Evolutionary conservation across 202 grass and related monocot genomes (phyloP), one percentile per base, ranked within the genome.

Genomic region (Setaria italica): DNA sequence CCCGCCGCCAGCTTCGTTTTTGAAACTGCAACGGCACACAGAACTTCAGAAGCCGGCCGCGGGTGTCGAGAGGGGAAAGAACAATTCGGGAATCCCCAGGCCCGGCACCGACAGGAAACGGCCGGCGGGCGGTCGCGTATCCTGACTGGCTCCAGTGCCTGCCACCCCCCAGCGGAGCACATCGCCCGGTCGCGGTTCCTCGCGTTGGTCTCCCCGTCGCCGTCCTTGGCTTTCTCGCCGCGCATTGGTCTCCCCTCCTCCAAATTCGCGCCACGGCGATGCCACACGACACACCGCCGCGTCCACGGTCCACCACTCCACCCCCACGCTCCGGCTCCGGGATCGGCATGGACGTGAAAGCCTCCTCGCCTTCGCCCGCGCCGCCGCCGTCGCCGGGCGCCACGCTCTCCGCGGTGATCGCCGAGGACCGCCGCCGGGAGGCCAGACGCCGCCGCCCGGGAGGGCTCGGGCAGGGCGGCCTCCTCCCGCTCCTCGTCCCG

Each of bases 361-460:
- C 53, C 11, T 4, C 74, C 11, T 42, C 74, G 73, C 73, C 51
- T 7, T 54, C 72, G 17, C 72, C 34, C 7, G 16, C 43, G 43
- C 43, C 43, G 65, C 35, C 35, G 16, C 3, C 47, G 13, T 74
- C 72, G 33, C 73, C 73, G 16, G 72, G 49, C 32, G 16, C 72
- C 51, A 58, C 53, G 51, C 74, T 76, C 19, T 76, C 74, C 74
- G 19, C 10, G 17, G 74, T 76, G 74, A 13, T 76, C 74, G 74
- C 17, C 19, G 74, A 76, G 53, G 74, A 76, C 74, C 74, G 74
- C 2, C 73, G 73, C 53, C 73, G 73, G 2, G 73, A 62, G n/a
- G 33, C 17, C 14, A 51, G 73, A 1, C 20, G 74, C n/a, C 55
- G 37, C 42, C 10, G 42, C 37, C 74, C 2, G 53, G 51, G 57